Evolutionary conservation across 2,329 filamentous ascomycete species (phyloP), one percentile per base, ranked within the genome.

Genomic region (Apiospora koreana): DNA sequence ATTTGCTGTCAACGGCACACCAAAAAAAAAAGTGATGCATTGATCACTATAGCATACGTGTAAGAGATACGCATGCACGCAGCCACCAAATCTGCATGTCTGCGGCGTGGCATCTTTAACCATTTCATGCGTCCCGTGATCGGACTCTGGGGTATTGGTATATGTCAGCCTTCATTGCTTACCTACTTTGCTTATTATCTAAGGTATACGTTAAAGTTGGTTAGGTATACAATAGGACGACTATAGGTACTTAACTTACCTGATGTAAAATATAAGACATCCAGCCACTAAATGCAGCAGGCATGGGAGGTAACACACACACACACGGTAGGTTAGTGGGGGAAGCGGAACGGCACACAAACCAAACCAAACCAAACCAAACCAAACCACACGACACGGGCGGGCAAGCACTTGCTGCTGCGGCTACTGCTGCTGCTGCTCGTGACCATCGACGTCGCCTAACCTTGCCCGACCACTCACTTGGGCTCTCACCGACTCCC

Each of bases 401-500:
- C 54, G 54, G 54, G 31, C 54, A 62, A 38, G 18, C 54, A 62
- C 54, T 38, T 28, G 16, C 18, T 35, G 50, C 50, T n/a, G n/a
- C n/a, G n/a, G n/a, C n/a, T n/a, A n/a, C n/a, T n/a, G n/a, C n/a
- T n/a, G n/a, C 28, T 28, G 8, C 25, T 38, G 54, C 54, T 62
- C 31, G 54, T 62, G 54, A 62, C 31, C 54, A n/a, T 62, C 54
- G 21, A 38, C 54, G 54, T 62, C 54, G 54, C 54, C 54, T 38
- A 62, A 62, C 54, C 54, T 62, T 62, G 54, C 54, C 54, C 54
- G 48, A 54, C 48, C 48, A 28, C 54, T 38, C 4, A 3, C 54
- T 62, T 38, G 54, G 54, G 54, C 54, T 62, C 54, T 62, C 54
- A 62, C 54, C 54, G 54, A 62, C 54, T 62, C 21, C 31, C 54